Percentiles rank a stretch among this genome's conserved stretches.
These are phyloP conservation scores for Heliamphora pulchella DNA, from an alignment of 179 eudicot species.

Conservation along the genomic window DNA sequence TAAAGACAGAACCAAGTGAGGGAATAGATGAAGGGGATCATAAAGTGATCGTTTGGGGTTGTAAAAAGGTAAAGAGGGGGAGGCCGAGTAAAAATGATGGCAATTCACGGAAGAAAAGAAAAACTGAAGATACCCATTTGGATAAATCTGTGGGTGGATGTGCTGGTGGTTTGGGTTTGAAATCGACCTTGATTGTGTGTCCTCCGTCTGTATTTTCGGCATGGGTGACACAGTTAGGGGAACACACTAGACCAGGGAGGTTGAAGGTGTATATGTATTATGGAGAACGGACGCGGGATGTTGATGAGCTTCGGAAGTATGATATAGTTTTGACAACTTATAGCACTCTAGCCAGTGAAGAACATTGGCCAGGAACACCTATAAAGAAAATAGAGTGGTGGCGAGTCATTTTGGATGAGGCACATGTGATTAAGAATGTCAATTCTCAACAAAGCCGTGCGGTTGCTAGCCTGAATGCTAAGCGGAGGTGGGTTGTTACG, in stretches of 20 bases:
- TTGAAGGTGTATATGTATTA: constrained; percentile 67
- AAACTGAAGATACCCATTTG: constrained; percentile 24
- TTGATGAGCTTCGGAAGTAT: constrained; percentile 54
- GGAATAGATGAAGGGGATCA: constrained; percentile 25
- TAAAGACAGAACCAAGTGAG: constrained; percentile 22
- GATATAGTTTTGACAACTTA: constrained; percentile 83
- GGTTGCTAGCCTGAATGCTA: constrained; percentile 58
- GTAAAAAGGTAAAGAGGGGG: constrained; percentile 46
- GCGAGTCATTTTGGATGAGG: constrained; percentile 89
- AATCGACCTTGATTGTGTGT: constrained; percentile 69
- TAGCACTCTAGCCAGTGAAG: constrained; percentile 56
- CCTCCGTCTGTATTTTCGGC: constrained; percentile 78
- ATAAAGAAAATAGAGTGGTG: constrained; percentile 69
- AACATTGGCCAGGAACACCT: constrained; percentile 39
- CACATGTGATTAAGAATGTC: constrained; percentile 72
- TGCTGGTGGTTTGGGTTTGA: constrained; percentile 18
- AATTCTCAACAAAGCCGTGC: constrained; percentile 60
- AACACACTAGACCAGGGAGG: constrained; percentile 51
- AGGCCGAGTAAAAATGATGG: constrained; percentile 26
- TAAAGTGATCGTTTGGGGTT: constrained; percentile 18
- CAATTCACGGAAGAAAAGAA: constrained; percentile 44
- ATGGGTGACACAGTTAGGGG: constrained; percentile 70
- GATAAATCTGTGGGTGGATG: constrained; percentile 11
- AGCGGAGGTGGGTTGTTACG: constrained; percentile 80
- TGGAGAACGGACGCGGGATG: constrained; percentile 67